Percentiles rank a stretch among this genome's conserved stretches.
Evolutionary conservation across 176 grass and related monocot species (phyloP).

Genomic region (Bothriochloa decipiens): DNA sequence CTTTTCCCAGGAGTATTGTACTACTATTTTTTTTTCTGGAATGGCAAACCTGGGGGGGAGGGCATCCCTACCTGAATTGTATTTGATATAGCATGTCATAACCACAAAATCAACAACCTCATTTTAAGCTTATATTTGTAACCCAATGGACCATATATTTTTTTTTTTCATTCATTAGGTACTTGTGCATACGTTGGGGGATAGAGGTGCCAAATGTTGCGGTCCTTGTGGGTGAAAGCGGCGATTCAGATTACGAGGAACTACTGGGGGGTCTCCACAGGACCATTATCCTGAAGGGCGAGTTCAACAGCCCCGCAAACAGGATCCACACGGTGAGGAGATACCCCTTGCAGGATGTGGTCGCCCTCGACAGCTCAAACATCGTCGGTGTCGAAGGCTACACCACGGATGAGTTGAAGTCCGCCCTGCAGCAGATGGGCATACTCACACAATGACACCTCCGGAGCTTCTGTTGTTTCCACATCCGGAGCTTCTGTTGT

Average conservation of each 20-base stretch:
- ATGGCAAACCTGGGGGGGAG: neutral
- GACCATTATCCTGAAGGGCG: slow-evolving; percentile 85
- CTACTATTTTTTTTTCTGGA: too few species aligned
- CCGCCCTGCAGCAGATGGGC: slow-evolving; percentile 57
- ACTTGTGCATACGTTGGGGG: slow-evolving; percentile 92
- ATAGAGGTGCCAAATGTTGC: slow-evolving; percentile 77
- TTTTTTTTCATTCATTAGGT: slow-evolving; percentile 56
- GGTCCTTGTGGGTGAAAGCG: slow-evolving; percentile 81
- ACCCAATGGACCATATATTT: neutral
- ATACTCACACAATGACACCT: slow-evolving; percentile 33
- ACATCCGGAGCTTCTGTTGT: too few species aligned
- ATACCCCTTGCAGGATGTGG: slow-evolving; percentile 80
- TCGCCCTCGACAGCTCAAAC: slow-evolving; percentile 75
- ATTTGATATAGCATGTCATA: neutral
- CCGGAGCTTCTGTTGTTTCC: neutral
- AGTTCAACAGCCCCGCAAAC: slow-evolving; percentile 66
- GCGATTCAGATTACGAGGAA: slow-evolving; percentile 91
- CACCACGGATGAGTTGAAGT: slow-evolving; percentile 48
- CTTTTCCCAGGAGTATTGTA: too few species aligned
- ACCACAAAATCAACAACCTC: neutral
- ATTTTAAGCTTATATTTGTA: neutral
- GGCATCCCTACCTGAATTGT: neutral
- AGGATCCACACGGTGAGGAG: slow-evolving; percentile 62
- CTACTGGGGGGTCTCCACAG: slow-evolving; percentile 82
- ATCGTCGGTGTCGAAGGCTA: slow-evolving; percentile 59